Base-by-base conservation (phyloP, 352 stramenopile species). In the Phytopythium chamaehyphon region DNA sequence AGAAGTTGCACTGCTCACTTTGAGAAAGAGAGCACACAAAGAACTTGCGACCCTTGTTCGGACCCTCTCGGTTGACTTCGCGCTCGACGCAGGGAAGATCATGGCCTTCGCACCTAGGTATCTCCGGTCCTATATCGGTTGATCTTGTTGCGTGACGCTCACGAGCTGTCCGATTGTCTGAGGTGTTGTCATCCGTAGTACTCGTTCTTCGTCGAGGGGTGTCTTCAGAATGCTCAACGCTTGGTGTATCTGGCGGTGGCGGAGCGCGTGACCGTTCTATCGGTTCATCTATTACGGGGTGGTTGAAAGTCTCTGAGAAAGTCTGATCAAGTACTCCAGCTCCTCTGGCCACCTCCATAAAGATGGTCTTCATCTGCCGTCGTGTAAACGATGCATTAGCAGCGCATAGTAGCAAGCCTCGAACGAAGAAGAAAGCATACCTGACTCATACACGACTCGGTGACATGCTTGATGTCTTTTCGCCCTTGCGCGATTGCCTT, bases 1-100 rank as follows among this genome's bases (percentile, higher is more conserved):
- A 98, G 58, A 95, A 95, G 40, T 94, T 73, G 61, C 91, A 97
- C 55, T 96, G 78, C 33, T 97, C 83, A 12, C 76, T 73, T 51
- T 82, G 82, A 6, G 90, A 84, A 16, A 88, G 73, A 0, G 76
- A 71, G 53, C 93, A 98, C 2, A 71, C 71, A 69, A 89, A 98
- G 67, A 98, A 98, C 50, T 85, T 80, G 4, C 91, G 76, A 3
- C 93, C 93, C 55, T 94, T 97, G 73, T 98, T 98, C 6, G 62
- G 62, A 0, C 74, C 79, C 6, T 92, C 82, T 21, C 76, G 66
- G 31, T 49, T 66, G 8, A 89, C 79, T 51, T 78, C 58, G 21
- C 73, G 75, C 52, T 88, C 59, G 4, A 68, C 68, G 24, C 76
- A 86, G 21, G 60, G 57, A 37, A 87, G 58, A 0, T 59, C 53